Percentiles rank a stretch among this genome's conserved stretches.
Evolutionary conservation across 225 moss, liverwort and hornwort species (phyloP).

Genomic region (Thuidium tamariscinum): DNA sequence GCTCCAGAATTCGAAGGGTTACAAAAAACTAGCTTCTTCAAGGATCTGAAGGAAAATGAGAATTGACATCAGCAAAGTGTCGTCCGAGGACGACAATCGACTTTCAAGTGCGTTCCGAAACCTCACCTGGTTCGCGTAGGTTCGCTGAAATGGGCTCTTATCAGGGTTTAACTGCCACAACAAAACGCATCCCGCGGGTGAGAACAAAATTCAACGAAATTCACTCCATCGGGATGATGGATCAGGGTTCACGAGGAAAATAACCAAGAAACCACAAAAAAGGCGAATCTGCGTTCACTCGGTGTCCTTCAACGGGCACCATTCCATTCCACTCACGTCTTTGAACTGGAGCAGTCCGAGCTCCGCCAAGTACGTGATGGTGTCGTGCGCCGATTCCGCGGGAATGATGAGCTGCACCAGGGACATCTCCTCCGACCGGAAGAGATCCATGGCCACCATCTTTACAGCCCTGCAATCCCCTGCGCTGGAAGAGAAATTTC

Average conservation of each 20-base stretch:
- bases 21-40: background rate
- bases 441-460: constrained; percentile 92
- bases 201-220: background rate
- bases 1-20: background rate
- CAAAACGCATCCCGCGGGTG: background rate
- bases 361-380: constrained; percentile 82
- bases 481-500: background rate
- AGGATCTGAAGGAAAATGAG: background rate
- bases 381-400: constrained; percentile 95
- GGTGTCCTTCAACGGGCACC: background rate
- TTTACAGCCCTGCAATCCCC: background rate
- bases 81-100: background rate
- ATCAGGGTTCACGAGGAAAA: background rate
- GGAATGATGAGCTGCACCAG: constrained; percentile 95
- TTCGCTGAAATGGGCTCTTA: constrained; percentile 98
- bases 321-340: constrained; percentile 34
- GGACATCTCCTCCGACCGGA: constrained; percentile 93
- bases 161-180: constrained; percentile 86
- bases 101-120: background rate
- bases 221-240: background rate
- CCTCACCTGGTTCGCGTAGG: constrained; percentile 91
- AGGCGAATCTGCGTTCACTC: no score
- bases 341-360: constrained; percentile 91
- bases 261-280: no score
- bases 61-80: background rate